Evolutionary conservation across 2,329 filamentous ascomycete species (phyloP), one percentile per base, ranked within the genome.

Genomic region (Claviceps paspali): DNA sequence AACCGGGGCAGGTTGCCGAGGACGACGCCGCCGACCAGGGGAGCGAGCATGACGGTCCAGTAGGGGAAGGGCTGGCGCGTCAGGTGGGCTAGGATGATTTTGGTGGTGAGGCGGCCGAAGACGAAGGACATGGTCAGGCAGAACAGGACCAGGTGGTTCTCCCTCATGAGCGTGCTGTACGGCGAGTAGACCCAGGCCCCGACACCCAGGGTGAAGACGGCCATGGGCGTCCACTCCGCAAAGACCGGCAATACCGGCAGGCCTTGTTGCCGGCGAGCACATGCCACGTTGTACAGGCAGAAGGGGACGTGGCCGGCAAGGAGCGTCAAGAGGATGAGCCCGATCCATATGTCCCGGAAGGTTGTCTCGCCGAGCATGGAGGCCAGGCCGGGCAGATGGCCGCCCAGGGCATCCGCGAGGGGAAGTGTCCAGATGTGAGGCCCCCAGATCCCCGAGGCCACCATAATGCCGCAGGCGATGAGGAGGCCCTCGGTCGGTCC

Each of bases 31-130:
- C 82, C 82, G 33, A 95, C 70, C 28, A 98, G 76, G 6, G 91
- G 91, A 24, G 73, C 76, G 27, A 96, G 69, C 72, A 96, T 82
- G 34, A 91, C 72, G 9, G 91, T 96, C 86, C 87, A 96, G 69
- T 83, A 92, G 1, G 91, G 91, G 61, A 96, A 98, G 3, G 88
- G 83, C 57, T 96, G 91, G 44, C 76, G 76, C 2, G 91, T 91
- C 36, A 98, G 68, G 59, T 98, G 91, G 3, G 91, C 88, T 14
- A 98, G 76, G 53, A 98, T 98, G 60, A 96, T 96, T 67, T 96
- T 98, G 28, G 91, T 98, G 0, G 91, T 96, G 79, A 98, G 86
- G 47, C 91, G 81, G 26, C 91, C 91, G 57, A 98, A 96, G 41
- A 95, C 91, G 50, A 96, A 87, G n/a, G 84, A 82, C 68, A 96